Evolutionary conservation across 352 stramenopile species (phyloP).

Genomic region (Globisporangium nunn): DNA sequence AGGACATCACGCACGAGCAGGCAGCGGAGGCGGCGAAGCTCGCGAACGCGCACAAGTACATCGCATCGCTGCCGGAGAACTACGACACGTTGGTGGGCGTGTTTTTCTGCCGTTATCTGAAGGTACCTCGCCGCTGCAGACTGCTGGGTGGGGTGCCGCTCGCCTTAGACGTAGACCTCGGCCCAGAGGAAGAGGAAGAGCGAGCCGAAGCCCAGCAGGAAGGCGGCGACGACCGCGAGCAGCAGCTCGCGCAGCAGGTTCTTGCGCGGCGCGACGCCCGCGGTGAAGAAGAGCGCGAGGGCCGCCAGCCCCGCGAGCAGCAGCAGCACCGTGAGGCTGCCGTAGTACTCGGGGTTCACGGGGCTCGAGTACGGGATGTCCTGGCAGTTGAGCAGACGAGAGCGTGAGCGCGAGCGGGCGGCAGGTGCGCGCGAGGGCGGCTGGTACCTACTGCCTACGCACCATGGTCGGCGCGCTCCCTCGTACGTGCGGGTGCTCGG

Average conservation of each 20-base stretch:
- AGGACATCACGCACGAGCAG: conserved; percentile 3
- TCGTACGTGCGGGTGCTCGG: too few species aligned
- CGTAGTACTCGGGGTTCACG: conserved; percentile 65
- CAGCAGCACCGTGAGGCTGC: conserved; percentile 46
- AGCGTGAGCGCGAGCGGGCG: background rate
- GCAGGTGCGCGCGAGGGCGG: background rate
- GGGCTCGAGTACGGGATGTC: conserved; percentile 80
- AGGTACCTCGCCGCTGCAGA: too few species aligned
- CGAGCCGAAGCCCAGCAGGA: conserved; percentile 75
- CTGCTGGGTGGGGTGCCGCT: background rate
- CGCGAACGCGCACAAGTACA: conserved; percentile 35
- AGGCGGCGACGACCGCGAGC: conserved; percentile 51
- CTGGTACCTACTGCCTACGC: background rate
- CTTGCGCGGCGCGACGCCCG: conserved; percentile 67
- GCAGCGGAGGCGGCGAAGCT: background rate
- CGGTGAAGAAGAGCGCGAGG: conserved; percentile 81
- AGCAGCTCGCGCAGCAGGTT: conserved; percentile 65
- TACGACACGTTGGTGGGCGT: conserved; percentile 53
- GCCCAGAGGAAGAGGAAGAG: conserved; percentile 86
- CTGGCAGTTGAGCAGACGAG: conserved; percentile 15
- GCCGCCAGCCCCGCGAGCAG: conserved; percentile 66
- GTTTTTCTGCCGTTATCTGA: too few species aligned
- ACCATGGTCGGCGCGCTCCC: too few species aligned
- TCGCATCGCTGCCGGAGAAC: conserved; percentile 67
- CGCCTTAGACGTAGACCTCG: conserved; percentile 79